Base-by-base conservation (phyloP, 2,329 filamentous ascomycete species). In the Pseudogymnoascus sp. region DNA sequence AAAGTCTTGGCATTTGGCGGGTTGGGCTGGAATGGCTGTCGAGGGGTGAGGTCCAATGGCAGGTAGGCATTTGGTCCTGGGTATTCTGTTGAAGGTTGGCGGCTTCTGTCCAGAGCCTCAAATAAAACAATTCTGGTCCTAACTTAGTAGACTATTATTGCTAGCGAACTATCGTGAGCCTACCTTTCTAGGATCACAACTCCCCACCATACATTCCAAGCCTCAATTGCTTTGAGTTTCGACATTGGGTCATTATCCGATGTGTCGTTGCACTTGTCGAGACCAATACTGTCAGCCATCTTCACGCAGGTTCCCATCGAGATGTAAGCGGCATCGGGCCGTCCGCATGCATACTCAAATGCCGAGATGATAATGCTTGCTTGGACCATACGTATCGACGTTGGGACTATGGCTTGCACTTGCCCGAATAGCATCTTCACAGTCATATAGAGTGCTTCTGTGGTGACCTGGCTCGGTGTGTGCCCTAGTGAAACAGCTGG, bases 151-250 rank as follows among this genome's bases (percentile, higher is more conserved):
- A 28, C 24, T 16, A 16, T 16, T 24, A 59, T 59, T 14, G 22
- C n/a, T 14, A 33, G 53, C 16, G 12, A 12, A n/a, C 28, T n/a
- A 24, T 24, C 19, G 53, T 59, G 16, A 24, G n/a, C n/a, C 12
- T 66, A 69, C 68, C 66, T 67, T n/a, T 70, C 68, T 28, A 61
- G 66, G 28, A 70, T 69, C 12, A 67, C 65, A 33, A 70, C 56
- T 14, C 67, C 67, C 67, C 68, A 70, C 67, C 67, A 70, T 14
- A 65, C 66, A 28, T 63, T 62, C 28, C 66, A 62, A 3, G 60
- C 64, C 46, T 70, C 67, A 62, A 68, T 66, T 4, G 66, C 67
- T n/a, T 65, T 65, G 24, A 65, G 60, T 66, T 64, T 67, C 4
- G 37, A 33, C 31, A 33, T 33, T 33, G 31, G 41, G 53, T 70